These are phyloP conservation scores for Xylariaceae sp. DNA, from an alignment of 2,329 filamentous ascomycete species.

Conservation along the genomic window DNA sequence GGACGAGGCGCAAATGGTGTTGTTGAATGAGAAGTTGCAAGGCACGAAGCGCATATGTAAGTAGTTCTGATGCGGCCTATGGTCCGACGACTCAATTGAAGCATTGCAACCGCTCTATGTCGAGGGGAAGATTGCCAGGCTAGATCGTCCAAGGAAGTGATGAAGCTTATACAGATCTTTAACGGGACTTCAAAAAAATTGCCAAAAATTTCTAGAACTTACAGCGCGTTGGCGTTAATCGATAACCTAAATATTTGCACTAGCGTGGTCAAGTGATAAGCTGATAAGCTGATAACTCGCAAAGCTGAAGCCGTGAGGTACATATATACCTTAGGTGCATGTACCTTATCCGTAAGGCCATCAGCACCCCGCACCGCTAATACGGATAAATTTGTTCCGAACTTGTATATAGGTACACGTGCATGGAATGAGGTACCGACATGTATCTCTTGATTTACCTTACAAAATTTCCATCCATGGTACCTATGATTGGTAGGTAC, in stretches of 20 bases:
- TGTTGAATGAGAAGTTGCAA: constrained; percentile 17
- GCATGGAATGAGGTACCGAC: too few relatives aligned
- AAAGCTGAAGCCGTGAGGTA: too few relatives aligned
- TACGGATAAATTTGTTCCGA: not conserved
- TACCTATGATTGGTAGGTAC: too few relatives aligned
- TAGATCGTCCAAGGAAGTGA: not conserved
- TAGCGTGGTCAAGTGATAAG: not conserved
- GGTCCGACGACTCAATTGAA: constrained; percentile 35
- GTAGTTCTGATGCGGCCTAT: constrained; percentile 33
- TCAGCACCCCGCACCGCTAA: too few relatives aligned
- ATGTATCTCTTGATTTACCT: too few relatives aligned
- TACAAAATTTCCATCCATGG: too few relatives aligned
- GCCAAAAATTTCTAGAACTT: not conserved
- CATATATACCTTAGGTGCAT: too few relatives aligned
- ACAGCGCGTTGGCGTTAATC: not conserved
- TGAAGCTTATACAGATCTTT: not conserved
- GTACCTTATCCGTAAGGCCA: too few relatives aligned
- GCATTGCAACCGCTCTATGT: constrained; percentile 36
- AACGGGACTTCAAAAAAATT: not conserved
- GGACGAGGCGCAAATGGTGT: constrained; percentile 13
- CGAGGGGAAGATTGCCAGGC: not conserved
- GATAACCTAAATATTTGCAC: not conserved
- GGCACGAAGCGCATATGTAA: constrained; percentile 36
- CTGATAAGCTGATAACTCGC: not conserved
- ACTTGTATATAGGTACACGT: not conserved